phyloP scores from a whole-genome alignment of 306 rosid species.

The Casuarina equisetifolia region DNA sequence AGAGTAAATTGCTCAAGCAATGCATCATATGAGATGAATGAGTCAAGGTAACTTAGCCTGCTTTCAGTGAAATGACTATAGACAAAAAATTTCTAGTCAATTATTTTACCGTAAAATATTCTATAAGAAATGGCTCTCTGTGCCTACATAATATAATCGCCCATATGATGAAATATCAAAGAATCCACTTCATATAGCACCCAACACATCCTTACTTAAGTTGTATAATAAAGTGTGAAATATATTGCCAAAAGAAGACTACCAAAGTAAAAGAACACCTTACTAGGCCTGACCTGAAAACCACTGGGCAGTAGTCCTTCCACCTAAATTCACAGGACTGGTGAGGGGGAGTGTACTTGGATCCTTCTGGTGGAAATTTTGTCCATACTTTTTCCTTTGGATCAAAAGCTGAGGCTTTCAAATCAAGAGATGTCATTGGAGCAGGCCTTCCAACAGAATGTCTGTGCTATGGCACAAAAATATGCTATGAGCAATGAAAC shows the following conservation, averaged over 20 bases:
- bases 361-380: constrained; percentile 91
- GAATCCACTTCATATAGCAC: not conserved
- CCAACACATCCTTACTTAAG: not conserved
- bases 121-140: not conserved
- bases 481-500: constrained; percentile 35
- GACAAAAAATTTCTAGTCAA: not conserved
- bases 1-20: not conserved
- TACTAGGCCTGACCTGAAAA: constrained; percentile 67
- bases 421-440: constrained; percentile 81
- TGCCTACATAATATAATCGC: not conserved
- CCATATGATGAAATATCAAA: not conserved
- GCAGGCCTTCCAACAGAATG: constrained; percentile 99
- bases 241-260: constrained; percentile 6
- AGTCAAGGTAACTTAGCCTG: not conserved
- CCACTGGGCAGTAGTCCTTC: constrained; percentile 98
- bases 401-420: constrained; percentile 88
- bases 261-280: constrained; percentile 16
- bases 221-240: not conserved
- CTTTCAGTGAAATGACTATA: not conserved
- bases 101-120: not conserved
- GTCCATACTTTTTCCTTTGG: constrained; percentile 96
- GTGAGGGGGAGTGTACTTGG: constrained; percentile 95
- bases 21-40: not conserved
- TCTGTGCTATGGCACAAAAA: constrained; percentile 75
- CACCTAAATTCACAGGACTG: constrained; percentile 81